phyloP scores from a whole-genome alignment of 768 basidiomycete species.

The Russula lepida region DNA sequence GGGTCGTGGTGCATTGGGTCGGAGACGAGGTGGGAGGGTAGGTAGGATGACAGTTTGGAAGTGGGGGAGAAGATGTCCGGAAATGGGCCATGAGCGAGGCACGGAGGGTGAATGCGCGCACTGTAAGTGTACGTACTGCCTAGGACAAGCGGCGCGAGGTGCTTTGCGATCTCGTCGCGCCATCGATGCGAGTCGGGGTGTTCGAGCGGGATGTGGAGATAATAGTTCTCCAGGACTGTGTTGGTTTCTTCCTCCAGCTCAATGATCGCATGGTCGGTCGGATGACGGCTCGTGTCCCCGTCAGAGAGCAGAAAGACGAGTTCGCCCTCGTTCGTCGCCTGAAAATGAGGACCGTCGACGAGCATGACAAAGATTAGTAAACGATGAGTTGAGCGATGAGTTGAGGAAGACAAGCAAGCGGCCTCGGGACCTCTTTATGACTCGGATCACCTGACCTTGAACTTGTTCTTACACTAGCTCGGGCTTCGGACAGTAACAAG shows the following conservation, averaged over 20 bases:
- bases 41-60: too few species aligned
- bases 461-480: too few species aligned
- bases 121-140: background rate
- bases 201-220: constrained; percentile 4
- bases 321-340: constrained; percentile 5
- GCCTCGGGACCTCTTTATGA: too few species aligned
- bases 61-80: background rate
- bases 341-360: constrained; percentile 1
- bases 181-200: constrained; percentile 8
- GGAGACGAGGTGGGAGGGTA: background rate
- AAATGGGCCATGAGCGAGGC: background rate
- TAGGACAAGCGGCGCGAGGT: constrained; percentile 13
- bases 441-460: too few species aligned
- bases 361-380: background rate
- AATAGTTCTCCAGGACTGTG: constrained; percentile 2
- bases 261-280: constrained; percentile 1
- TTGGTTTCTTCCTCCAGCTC: background rate
- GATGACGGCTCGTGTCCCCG: constrained; percentile 11
- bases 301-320: constrained; percentile 3
- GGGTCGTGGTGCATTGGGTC: background rate
- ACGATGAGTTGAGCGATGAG: background rate
- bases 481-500: too few species aligned
- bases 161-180: constrained; percentile 13
- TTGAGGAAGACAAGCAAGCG: too few species aligned
- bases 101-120: background rate